Evolutionary conservation across 352 stramenopile species (phyloP), one percentile per base, ranked within the genome.

Genomic region (Globisporangium rhizosaccharum): DNA sequence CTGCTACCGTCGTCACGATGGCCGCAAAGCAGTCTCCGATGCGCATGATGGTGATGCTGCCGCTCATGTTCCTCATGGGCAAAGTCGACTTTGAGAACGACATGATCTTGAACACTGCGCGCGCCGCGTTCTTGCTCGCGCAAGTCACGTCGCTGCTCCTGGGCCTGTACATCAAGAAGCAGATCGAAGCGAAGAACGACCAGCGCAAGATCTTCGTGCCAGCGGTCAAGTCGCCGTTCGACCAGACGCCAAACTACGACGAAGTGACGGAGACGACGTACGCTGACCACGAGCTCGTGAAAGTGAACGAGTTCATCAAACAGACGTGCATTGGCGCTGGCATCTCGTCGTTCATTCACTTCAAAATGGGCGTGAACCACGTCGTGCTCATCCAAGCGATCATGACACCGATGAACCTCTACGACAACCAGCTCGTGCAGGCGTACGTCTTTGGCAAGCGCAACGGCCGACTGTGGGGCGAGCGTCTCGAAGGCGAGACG

Each of bases 311-410:
- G 59, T 87, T 89, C 64, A 72, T 93, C 66, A 90, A 91, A 62
- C 83, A 93, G 74, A 93, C 82, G 60, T 67, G 82, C 37, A 93
- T 93, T 51, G 82, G 82, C 61, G 81, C 81, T 23, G 74, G 50
- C 52, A 93, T 93, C 66, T 87, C 83, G 51, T 76, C 68, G 45
- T 73, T 93, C 50, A 87, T 93, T 62, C 83, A 93, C 70, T 76
- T 93, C 57, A 87, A 89, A 58, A 87, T 93, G 76, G 81, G 83
- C 51, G 81, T 93, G 33, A 93, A 93, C 72, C 83, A 93, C 59
- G 83, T 93, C n/a, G 79, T 93, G 51, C 66, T 93, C 61, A 93
- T 93, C 66, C 83, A 93, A 66, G 83, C 81, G 51, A 70, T 91
- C 67, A 93, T 93, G 83, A 84, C 80, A 56, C 83, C 83, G 51